phyloP scores from a whole-genome alignment of 129 eudicot species.

The Heracleum sosnowskyi region DNA sequence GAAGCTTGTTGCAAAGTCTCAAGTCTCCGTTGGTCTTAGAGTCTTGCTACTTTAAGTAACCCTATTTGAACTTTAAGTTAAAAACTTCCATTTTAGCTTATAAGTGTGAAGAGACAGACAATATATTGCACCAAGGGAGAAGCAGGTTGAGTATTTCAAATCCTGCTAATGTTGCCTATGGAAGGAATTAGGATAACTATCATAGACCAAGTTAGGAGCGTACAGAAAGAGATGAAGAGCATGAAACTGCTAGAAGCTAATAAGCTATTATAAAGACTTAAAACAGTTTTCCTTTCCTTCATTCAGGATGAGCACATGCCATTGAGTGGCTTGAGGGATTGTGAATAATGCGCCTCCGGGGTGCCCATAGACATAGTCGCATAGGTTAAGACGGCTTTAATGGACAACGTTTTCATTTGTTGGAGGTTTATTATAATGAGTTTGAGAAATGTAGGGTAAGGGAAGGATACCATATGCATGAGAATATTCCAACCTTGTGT shows the following conservation, averaged over 20 bases:
- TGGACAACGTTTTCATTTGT: background rate
- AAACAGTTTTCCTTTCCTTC: background rate
- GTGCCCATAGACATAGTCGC: background rate
- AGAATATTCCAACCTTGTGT: background rate
- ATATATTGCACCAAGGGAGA: too few relatives aligned
- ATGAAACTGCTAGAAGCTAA: background rate
- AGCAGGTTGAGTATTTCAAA: background rate
- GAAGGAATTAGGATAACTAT: background rate
- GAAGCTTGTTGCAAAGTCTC: background rate
- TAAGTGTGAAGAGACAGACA: background rate
- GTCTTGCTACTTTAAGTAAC: too few relatives aligned
- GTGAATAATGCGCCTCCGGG: background rate
- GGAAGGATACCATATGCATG: background rate
- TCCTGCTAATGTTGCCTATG: background rate
- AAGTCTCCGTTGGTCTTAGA: background rate
- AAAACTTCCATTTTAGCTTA: background rate
- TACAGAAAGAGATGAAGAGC: background rate
- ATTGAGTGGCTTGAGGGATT: conserved; percentile 1
- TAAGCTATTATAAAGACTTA: background rate
- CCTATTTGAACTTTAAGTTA: too few relatives aligned
- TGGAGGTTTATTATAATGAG: background rate
- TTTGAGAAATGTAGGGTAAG: background rate
- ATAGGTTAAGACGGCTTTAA: background rate
- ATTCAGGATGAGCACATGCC: background rate
- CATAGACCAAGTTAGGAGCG: background rate